Base-by-base conservation (phyloP, 768 basidiomycete species). In the Xerocomellus dryophilus region DNA sequence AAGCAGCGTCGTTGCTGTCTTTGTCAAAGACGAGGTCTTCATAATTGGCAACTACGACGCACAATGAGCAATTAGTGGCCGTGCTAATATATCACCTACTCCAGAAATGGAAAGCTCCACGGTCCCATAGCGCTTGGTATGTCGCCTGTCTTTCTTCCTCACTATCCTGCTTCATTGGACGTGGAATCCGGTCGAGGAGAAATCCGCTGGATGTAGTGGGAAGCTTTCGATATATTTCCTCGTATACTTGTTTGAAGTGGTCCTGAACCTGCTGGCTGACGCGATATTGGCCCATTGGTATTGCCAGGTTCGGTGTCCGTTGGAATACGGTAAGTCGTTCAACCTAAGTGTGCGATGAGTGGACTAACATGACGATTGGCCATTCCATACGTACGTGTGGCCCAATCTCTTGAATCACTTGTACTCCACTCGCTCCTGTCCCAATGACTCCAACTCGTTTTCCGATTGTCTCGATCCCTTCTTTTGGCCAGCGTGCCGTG, bases 401-500 rank as follows among this genome's bases (percentile, higher is more conserved):
- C 10, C 57, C 61, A 8, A 63, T 47, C 14, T 53, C 61, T 51
- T 59, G 61, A 20, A 45, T 53, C 2, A 48, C 40, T 35, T 63
- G 61, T 7, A 62, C 53, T 1, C 53, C 60, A 20, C 60, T 59
- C 7, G 60, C 47, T 34, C 61, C 61, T 0, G 61, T 62, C 3
- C 61, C 60, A 7, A 62, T 62, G 6, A 62, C 18, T 9, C 60
- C 61, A 8, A 62, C 61, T 9, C 39, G 48, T 23, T 62, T 58
- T 1, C 60, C 50, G 12, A 0, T 32, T 1, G 44, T 62, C n/a
- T 58, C 44, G 17, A 62, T 62, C 6, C 61, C 61, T 18, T 48
- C 49, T 23, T 51, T 51, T n/a, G 59, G 59, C 59, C 59, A 60
- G 0, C 60, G 52, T 3, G 39, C 50, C 1, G 56, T 58, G 38